A percentile compares a stretch with the other conserved stretches of the same genome.
Conservation (phyloP, 257 asterid genomes). For the Lavandula angustifolia region DNA sequence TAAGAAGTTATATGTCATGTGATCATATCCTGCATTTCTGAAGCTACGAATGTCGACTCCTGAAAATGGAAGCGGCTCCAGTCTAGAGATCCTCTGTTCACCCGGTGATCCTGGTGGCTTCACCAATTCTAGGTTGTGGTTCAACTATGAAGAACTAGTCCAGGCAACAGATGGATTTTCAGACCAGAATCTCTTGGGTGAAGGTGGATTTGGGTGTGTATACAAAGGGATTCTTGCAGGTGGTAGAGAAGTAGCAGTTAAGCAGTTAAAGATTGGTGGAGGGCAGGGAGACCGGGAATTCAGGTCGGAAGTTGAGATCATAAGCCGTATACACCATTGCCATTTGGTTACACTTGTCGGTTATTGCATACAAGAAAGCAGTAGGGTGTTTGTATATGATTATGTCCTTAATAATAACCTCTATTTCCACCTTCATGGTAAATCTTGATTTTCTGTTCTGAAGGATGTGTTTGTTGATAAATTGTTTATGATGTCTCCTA, state of each 20-base stretch:
- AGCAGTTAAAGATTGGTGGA: conserved; percentile 81
- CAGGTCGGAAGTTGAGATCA: conserved; percentile 91
- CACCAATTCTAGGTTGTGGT: conserved; percentile 64
- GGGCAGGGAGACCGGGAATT: conserved; percentile 94
- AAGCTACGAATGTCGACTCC: conserved; percentile 47
- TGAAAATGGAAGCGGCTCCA: conserved; percentile 42
- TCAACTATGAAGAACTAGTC: conserved; percentile 65
- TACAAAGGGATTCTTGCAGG: conserved; percentile 71
- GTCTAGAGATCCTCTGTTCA: conserved; percentile 41
- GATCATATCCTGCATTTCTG: conserved; percentile 57
- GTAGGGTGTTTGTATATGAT: conserved; percentile 88
- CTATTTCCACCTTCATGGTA: conserved; percentile 95
- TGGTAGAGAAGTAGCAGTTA: conserved; percentile 84
- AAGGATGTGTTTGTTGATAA: conserved; percentile 8
- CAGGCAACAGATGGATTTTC: conserved; percentile 82
- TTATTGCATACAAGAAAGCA: conserved; percentile 71
- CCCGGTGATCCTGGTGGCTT: conserved; percentile 60
- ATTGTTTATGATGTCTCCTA: conserved; percentile 22
- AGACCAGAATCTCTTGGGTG: conserved; percentile 73
- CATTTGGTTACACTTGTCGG: conserved; percentile 97
- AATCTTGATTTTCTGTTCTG: conserved; percentile 23
- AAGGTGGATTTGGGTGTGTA: conserved; percentile 93
- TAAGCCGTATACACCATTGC: conserved; percentile 93
- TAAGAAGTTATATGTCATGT: conserved; percentile 35
- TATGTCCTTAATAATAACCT: conserved; percentile 79